These are phyloP conservation scores for Penicillium freii DNA, from an alignment of 2,329 filamentous ascomycete genomes.

Conservation along the genomic window DNA sequence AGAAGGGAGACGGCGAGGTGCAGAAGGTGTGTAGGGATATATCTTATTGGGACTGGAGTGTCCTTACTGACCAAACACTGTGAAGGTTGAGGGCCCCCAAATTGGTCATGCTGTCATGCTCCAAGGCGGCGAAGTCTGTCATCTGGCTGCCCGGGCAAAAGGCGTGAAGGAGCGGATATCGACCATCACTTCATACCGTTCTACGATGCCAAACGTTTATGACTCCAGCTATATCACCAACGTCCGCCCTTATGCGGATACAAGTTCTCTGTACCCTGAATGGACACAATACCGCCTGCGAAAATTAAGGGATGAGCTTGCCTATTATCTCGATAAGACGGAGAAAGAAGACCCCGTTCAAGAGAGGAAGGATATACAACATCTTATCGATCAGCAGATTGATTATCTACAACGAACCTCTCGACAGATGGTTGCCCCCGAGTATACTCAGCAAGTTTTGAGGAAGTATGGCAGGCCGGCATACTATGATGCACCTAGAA, in stretches of 20 bases:
- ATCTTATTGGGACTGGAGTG: not conserved
- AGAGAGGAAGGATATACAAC: not conserved
- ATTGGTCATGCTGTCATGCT: conserved; percentile 29
- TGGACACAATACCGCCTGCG: conserved; percentile 23
- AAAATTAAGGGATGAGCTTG: conserved; percentile 18
- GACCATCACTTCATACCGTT: conserved; percentile 29
- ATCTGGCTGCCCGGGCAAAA: conserved; percentile 26
- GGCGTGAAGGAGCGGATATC: conserved; percentile 27
- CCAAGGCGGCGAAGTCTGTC: conserved; percentile 30
- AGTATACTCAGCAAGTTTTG: conserved; percentile 3
- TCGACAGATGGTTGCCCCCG: conserved; percentile 15
- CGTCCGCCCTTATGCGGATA: conserved; percentile 20
- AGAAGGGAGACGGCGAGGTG: conserved; percentile 20
- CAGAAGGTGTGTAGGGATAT: conserved; percentile 5
- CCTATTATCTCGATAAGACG: conserved; percentile 3
- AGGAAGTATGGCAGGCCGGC: conserved; percentile 9
- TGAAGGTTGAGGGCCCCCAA: conserved; percentile 10
- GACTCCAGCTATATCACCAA: conserved; percentile 27
- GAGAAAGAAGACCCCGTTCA: not conserved
- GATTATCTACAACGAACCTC: conserved; percentile 15
- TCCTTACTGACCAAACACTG: not conserved
- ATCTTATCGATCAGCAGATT: conserved; percentile 11
- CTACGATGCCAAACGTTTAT: conserved; percentile 16
- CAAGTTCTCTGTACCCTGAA: conserved; percentile 20
- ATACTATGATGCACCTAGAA: conserved; percentile 13